These are phyloP conservation scores for Ustilago loliicola DNA, from an alignment of 1,284 basidiomycete genomes.

Conservation along the genomic window DNA sequence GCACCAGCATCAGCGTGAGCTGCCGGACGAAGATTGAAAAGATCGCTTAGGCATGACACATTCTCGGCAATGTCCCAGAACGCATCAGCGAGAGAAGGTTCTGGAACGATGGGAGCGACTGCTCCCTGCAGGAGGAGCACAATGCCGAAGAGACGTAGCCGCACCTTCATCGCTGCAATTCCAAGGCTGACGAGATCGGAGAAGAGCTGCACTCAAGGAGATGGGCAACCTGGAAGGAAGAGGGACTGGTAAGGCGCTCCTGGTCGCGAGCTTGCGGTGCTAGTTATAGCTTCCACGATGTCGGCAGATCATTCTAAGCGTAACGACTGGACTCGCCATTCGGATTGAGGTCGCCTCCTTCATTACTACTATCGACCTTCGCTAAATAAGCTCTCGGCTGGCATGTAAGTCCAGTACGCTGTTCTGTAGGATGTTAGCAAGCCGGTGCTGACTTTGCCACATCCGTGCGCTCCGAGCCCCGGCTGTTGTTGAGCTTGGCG, in stretches of 20 bases:
- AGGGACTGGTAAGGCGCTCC: background rate
- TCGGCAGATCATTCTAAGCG: background rate
- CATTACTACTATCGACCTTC: background rate
- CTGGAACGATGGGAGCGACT: background rate
- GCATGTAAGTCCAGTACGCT: too few relatives aligned
- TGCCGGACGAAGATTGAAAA: background rate
- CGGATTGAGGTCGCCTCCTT: background rate
- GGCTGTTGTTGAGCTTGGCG: too few relatives aligned
- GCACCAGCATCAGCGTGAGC: background rate
- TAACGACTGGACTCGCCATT: background rate
- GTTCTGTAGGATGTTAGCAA: too few relatives aligned
- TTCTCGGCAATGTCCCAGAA: background rate
- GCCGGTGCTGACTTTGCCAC: too few relatives aligned
- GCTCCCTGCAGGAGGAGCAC: background rate
- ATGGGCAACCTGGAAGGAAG: background rate
- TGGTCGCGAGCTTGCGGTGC: background rate
- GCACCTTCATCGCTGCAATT: background rate
- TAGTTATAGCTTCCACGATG: background rate
- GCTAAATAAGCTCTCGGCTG: too few relatives aligned
- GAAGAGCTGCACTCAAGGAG: background rate
- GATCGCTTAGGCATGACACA: background rate
- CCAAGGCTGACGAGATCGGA: too few relatives aligned
- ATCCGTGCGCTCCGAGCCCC: too few relatives aligned
- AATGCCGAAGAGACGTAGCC: background rate
- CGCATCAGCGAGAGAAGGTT: background rate